Percentiles rank a stretch among this genome's conserved stretches.
phyloP scores from a whole-genome alignment of 108 stramenopile species.

The Chaetoceros muelleri region DNA sequence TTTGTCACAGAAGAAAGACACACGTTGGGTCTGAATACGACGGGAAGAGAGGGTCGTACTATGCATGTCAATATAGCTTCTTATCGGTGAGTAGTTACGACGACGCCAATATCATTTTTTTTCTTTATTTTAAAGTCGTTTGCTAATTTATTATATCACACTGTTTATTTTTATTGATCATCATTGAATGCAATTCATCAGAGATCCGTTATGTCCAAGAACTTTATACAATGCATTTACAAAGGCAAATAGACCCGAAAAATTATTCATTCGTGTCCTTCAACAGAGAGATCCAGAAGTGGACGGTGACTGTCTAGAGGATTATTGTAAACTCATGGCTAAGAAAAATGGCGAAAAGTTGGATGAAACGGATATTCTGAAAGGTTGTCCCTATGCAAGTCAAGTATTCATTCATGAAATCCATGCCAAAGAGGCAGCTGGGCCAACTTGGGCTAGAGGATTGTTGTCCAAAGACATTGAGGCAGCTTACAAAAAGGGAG shows the following conservation, averaged over 20 bases:
- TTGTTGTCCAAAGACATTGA: constrained; percentile 22
- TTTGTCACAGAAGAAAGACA: constrained; percentile 1
- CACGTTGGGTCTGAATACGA: constrained; percentile 7
- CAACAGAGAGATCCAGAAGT: constrained; percentile 43
- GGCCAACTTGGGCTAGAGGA: constrained; percentile 34
- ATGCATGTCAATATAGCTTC: constrained; percentile 32
- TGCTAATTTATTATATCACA: no score
- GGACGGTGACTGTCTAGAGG: constrained; percentile 25
- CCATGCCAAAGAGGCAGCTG: constrained; percentile 26
- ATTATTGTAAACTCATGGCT: constrained; percentile 43
- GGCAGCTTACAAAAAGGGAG: constrained; percentile 12
- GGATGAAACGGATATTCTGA: background rate
- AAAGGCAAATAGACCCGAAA: constrained; percentile 36
- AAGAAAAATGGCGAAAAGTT: background rate
- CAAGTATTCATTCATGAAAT: constrained; percentile 28
- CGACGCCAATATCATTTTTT: background rate
- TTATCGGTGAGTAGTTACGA: constrained; percentile 9
- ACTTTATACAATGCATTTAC: constrained; percentile 57
- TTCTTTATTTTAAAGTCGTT: background rate
- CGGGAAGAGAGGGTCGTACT: constrained; percentile 21
- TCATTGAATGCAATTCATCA: no score
- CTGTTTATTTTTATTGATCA: no score
- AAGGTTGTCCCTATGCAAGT: constrained; percentile 28
- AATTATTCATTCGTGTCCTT: constrained; percentile 47
- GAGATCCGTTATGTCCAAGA: constrained; percentile 62